Conservation (phyloP, 306 rosid genomes). For the Trifolium fragiferum region DNA sequence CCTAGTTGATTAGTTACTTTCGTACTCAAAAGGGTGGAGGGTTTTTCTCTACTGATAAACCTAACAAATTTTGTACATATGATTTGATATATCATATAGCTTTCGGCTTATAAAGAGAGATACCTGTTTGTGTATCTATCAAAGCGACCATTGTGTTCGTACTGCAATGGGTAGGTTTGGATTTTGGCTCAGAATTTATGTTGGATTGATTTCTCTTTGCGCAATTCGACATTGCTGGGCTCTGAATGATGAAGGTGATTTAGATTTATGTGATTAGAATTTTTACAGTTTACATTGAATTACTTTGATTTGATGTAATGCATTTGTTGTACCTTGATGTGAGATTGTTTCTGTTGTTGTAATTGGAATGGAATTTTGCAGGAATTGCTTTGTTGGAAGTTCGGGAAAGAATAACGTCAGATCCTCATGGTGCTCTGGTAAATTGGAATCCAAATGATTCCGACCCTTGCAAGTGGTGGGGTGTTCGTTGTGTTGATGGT, state of each 20-base stretch:
- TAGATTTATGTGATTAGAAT: slow-evolving; percentile 15
- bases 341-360: slow-evolving; percentile 28
- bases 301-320: slow-evolving; percentile 3
- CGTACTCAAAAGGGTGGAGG: slow-evolving; percentile 47
- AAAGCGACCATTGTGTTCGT: slow-evolving; percentile 47
- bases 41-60: slow-evolving; percentile 51
- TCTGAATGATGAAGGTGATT: slow-evolving; percentile 80
- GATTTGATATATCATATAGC: slow-evolving; percentile 45
- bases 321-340: slow-evolving; percentile 36
- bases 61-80: slow-evolving; percentile 68
- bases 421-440: slow-evolving; percentile 66
- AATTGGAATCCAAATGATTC: slow-evolving; percentile 75
- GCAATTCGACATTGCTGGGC: slow-evolving; percentile 57
- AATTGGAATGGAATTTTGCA: slow-evolving; percentile 48
- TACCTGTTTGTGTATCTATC: slow-evolving; percentile 44
- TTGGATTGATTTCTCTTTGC: slow-evolving; percentile 55
- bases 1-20: slow-evolving; percentile 52
- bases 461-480: slow-evolving; percentile 77
- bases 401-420: slow-evolving; percentile 59
- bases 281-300: neutral
- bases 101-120: slow-evolving; percentile 47
- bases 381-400: slow-evolving; percentile 74
- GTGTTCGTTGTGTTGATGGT: slow-evolving; percentile 70
- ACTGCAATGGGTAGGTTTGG: slow-evolving; percentile 64
- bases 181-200: slow-evolving; percentile 55